Percentiles rank a stretch among this genome's conserved stretches.
These are phyloP conservation scores for Pseudogymnoascus sp. DNA, from an alignment of 2,329 filamentous ascomycete genomes.

Conservation along the genomic window DNA sequence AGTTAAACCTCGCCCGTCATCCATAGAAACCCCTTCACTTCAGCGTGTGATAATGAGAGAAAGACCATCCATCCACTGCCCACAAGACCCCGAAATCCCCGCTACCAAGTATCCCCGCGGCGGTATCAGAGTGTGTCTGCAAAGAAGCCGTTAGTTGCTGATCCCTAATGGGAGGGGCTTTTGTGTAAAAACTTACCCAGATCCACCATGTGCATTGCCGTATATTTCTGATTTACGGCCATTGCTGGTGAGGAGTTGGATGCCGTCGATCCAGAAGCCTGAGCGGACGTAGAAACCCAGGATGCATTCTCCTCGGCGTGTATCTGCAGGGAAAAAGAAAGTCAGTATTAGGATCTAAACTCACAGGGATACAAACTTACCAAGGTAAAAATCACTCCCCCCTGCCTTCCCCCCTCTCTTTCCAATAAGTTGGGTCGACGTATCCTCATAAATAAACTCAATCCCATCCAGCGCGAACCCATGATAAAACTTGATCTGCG, in stretches of 20 bases:
- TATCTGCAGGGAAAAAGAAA: slow-evolving; percentile 44
- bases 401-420: slow-evolving; percentile 63
- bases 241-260: slow-evolving; percentile 81
- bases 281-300: slow-evolving; percentile 78
- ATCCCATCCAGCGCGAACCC: slow-evolving; percentile 72
- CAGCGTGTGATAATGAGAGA: slow-evolving; percentile 68
- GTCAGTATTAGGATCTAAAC: slow-evolving; percentile 8
- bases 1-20: not conserved
- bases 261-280: slow-evolving; percentile 75
- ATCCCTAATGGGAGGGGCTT: not conserved
- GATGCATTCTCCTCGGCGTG: slow-evolving; percentile 75
- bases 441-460: slow-evolving; percentile 89
- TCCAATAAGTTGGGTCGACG: slow-evolving; percentile 76
- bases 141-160: slow-evolving; percentile 14
- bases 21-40: slow-evolving; percentile 26
- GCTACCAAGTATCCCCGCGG: slow-evolving; percentile 83
- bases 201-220: slow-evolving; percentile 72
- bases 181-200: slow-evolving; percentile 55
- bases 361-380: slow-evolving; percentile 38
- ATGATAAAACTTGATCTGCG: slow-evolving; percentile 67
- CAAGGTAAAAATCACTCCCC: slow-evolving; percentile 68
- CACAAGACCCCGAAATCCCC: slow-evolving; percentile 77
- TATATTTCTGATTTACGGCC: slow-evolving; percentile 80
- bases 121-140: slow-evolving; percentile 77
- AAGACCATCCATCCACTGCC: slow-evolving; percentile 75